Conservation (phyloP, 2,329 filamentous ascomycete genomes). For the Neonectria faginata region DNA sequence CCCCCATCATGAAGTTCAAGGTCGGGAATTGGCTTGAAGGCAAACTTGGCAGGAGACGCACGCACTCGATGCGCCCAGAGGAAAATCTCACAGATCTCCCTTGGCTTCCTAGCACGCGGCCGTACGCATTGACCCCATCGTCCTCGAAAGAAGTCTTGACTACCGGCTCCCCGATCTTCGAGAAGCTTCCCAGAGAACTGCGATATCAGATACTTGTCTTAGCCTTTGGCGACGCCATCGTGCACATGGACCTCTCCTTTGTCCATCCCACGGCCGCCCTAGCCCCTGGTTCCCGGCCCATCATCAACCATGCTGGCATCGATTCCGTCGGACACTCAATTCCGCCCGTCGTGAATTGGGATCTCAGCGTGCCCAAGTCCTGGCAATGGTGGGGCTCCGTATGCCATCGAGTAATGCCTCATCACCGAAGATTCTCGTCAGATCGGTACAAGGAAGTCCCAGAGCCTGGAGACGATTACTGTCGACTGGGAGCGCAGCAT, state of each 20-base stretch:
- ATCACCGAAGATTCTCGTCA: background rate
- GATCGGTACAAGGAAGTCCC: background rate
- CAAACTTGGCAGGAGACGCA: background rate
- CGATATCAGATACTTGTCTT: background rate
- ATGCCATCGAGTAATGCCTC: constrained; percentile 18
- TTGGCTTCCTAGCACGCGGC: background rate
- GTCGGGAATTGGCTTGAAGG: background rate
- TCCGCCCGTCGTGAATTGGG: background rate
- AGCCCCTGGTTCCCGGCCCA: no score
- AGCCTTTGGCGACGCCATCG: background rate
- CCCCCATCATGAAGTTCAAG: background rate
- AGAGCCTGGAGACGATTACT: background rate
- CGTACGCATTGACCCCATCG: background rate
- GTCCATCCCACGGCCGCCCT: background rate
- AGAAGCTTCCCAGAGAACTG: background rate
- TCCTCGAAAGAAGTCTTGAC: background rate
- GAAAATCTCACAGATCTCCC: background rate
- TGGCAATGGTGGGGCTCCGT: constrained; percentile 27
- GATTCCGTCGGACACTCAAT: background rate
- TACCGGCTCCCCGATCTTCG: background rate
- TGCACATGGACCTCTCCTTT: background rate
- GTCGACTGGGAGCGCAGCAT: background rate
- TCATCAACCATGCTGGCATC: background rate
- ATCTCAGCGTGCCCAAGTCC: background rate
- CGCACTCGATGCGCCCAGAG: background rate